A percentile compares a stretch with the other conserved stretches of the same genome.
Conservation (phyloP, 441 rosid species). For the Gossypium davidsonii region DNA sequence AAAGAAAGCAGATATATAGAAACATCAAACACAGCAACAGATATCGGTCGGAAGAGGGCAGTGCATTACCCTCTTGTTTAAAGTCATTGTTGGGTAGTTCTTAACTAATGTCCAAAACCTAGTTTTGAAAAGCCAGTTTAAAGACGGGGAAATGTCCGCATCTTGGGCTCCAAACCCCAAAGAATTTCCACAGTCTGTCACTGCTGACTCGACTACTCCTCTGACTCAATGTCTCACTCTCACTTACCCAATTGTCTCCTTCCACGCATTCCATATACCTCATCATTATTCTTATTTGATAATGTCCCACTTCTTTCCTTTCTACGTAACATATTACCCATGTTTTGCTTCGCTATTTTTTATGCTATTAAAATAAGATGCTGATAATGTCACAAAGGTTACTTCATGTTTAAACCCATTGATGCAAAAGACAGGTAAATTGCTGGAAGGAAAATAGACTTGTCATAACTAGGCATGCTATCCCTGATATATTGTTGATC, state of each 20-base stretch:
- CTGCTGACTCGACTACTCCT: background rate
- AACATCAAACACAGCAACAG: constrained; percentile 7
- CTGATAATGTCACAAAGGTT: no score
- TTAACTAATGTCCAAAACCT: background rate
- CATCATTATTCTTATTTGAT: background rate
- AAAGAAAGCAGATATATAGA: background rate
- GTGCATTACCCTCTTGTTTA: background rate
- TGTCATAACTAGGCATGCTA: constrained; percentile 35
- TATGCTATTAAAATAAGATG: no score
- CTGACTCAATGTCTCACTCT: background rate
- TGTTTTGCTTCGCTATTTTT: background rate
- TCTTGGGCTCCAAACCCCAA: constrained; percentile 21
- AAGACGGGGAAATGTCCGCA: constrained; percentile 7
- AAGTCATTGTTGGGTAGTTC: background rate
- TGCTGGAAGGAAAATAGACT: constrained; percentile 31
- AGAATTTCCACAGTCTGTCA: constrained; percentile 1
- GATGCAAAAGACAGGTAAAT: no score
- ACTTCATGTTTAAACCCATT: no score
- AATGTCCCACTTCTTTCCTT: background rate
- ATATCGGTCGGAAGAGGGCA: constrained; percentile 3
- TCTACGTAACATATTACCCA: background rate
- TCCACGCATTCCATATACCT: background rate
- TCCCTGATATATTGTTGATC: constrained; percentile 8
- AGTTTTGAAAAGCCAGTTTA: background rate
- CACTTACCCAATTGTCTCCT: constrained; percentile 1